Evolutionary conservation across 192 early-diverging fungal genomes (phyloP), one percentile per base, ranked within the genome.

Genomic region (Lunasporangiospora selenospora): DNA sequence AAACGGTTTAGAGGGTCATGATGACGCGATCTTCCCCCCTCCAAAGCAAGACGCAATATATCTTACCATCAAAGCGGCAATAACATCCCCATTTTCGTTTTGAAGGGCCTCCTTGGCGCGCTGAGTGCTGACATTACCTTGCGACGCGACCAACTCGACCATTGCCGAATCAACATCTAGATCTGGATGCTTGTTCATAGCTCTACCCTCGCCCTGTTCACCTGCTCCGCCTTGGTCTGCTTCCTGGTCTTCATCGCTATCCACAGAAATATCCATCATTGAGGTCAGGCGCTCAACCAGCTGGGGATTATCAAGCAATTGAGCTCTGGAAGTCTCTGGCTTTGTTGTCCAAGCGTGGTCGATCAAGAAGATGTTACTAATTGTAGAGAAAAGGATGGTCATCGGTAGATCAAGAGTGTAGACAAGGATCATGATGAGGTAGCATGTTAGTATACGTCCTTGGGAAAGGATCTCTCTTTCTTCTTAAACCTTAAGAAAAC

Each of bases 261-360:
- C 81, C 7, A 59, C 60, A 31, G 54, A 58, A 18, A 88, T 79
- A 16, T 83, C 78, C 61, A 88, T 89, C 51, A 91, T 76, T 7
- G 53, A 60, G 47, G 87, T 86, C 58, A 89, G 75, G 52, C 88
- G 83, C 21, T 89, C 86, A 44, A 90, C 56, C 52, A 91, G 57
- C 5, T 79, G 79, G 0, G 85, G 85, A 6, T 81, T 76, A 18
- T 69, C 65, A 15, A 77, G 59, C 16, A 91, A 75, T 46, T 90
- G 77, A 24, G 78, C 61, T 10, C 67, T 69, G 1, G 81, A 87
- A 32, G 73, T 79, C 31, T 83, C 83, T 1, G 82, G 66, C 6
- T 83, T 79, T 18, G 89, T 91, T 4, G 89, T 91, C 89, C 89
- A 91, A 8, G 87, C 85, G 42, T 89, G 87, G 39, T 90, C 89